A percentile compares a stretch with the other conserved stretches of the same genome.
Conservation (phyloP, 176 grass and related monocot species). For the Stipa capillata region DNA sequence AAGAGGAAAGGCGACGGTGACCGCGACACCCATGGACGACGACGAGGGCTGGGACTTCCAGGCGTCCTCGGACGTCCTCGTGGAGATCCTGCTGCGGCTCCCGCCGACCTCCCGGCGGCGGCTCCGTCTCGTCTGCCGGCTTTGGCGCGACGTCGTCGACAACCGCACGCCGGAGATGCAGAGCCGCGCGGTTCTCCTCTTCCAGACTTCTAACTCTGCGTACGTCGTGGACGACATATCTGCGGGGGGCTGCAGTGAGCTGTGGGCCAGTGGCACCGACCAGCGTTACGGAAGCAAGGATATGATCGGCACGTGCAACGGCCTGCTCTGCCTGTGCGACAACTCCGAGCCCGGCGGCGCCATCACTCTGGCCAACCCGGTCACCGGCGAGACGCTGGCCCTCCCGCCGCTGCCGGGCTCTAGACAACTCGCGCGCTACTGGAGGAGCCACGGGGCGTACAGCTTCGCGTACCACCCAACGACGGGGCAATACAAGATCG, state of each 20-base stretch:
- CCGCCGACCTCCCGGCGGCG: background rate
- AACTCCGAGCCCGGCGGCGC: background rate
- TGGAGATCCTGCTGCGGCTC: background rate
- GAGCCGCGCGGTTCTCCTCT: background rate
- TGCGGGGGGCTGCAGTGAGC: background rate
- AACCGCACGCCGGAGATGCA: background rate
- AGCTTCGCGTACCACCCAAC: background rate
- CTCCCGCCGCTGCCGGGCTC: background rate
- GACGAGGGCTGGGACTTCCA: background rate
- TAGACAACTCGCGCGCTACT: background rate
- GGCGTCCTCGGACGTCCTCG: background rate
- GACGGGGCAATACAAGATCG: background rate
- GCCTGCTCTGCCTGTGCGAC: slow-evolving; percentile 9
- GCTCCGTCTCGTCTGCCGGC: background rate
- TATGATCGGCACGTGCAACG: slow-evolving; percentile 20
- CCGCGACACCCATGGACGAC: background rate
- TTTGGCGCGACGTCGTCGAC: slow-evolving; percentile 4
- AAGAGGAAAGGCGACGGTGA: background rate
- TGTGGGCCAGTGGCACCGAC: background rate
- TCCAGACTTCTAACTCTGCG: background rate
- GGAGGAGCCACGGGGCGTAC: background rate
- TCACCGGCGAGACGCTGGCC: background rate
- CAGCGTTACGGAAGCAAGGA: background rate
- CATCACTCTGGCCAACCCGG: background rate
- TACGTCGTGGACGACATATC: background rate